A percentile compares a stretch with the other conserved stretches of the same genome.
Evolutionary conservation across 306 rosid genomes (phyloP).

Genomic region (Abrus pulchellus): DNA sequence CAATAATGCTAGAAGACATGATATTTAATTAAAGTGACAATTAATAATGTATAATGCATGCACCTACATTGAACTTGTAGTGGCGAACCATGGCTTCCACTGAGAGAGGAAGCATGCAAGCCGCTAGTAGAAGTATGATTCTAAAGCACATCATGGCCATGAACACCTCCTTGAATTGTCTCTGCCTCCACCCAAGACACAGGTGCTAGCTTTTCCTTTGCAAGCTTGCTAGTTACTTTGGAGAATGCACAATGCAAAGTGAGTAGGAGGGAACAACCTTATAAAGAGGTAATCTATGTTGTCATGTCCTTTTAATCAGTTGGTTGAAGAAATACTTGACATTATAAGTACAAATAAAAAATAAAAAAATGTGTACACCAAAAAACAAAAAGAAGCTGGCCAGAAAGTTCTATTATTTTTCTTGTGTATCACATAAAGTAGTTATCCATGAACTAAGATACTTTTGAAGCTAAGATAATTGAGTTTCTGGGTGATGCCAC

Average conservation of each 20-base stretch:
- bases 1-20: background rate
- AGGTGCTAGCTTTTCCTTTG: slow-evolving; percentile 27
- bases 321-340: slow-evolving; percentile 37
- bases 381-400: slow-evolving; percentile 43
- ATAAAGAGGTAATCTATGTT: slow-evolving; percentile 50
- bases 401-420: slow-evolving; percentile 48
- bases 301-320: slow-evolving; percentile 49
- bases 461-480: slow-evolving; percentile 48
- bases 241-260: slow-evolving; percentile 41
- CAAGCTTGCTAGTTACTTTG: slow-evolving; percentile 9
- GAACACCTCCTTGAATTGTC: background rate
- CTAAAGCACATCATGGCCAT: slow-evolving; percentile 27
- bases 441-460: slow-evolving; percentile 55
- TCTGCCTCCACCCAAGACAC: slow-evolving; percentile 28
- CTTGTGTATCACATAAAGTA: slow-evolving; percentile 54
- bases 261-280: slow-evolving; percentile 32
- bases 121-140: slow-evolving; percentile 25
- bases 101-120: slow-evolving; percentile 47
- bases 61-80: slow-evolving; percentile 59
- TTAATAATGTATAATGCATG: background rate
- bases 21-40: slow-evolving; percentile 19
- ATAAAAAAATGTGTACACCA: background rate
- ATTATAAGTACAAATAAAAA: slow-evolving; percentile 14
- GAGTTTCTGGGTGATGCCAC: slow-evolving; percentile 27
- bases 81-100: slow-evolving; percentile 56